Base-by-base conservation (phyloP, 2,329 filamentous ascomycete species). In the Microdochium bolleyi region DNA sequence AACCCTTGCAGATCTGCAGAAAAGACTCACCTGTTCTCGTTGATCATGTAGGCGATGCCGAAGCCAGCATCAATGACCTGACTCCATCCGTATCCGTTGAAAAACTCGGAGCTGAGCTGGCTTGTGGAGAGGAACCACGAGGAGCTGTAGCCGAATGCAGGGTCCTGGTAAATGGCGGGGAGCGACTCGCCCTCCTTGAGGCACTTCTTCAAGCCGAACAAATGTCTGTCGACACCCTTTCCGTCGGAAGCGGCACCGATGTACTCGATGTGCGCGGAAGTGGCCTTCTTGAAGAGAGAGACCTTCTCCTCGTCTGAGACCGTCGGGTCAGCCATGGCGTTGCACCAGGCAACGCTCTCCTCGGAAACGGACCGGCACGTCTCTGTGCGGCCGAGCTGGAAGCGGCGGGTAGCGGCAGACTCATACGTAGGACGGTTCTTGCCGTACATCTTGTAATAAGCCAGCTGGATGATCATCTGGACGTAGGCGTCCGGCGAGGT, bases 11-110 rank as follows among this genome's bases (percentile, higher is more conserved):
- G 27, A 27, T 2, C n/a, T 3, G 14, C 2, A 50, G 24, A 24
- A 27, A 50, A n/a, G 46, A 64, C 76, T 70, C 67, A 89, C 87
- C 84, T 92, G 72, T 96, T 95, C 79, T 97, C 92, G 68, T 99
- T 99, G 70, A 99, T 97, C 94, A 99, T 99, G 70, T 99, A 99
- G 38, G 94, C 94, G 66, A 99, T 95, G 59, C 94, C 94, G 73
- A 94, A 99, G 27, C 94, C 94, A 55, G 87, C 89, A 65, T 97
- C 92, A 52, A 97, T 88, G 51, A 99, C 94, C 76, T 99, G 92
- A 67, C 88, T 94, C 94, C 94, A 99, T 48, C 94, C 94, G 71
- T 99, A 99, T 24, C 95, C 94, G 69, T 99, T 99, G 74, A 97
- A 99, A 78, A 89, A 96, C 76, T 99, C 95, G 32, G 87, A 92